Base-by-base conservation (phyloP, 345 rosid genomes). In the Citropsis articulata region DNA sequence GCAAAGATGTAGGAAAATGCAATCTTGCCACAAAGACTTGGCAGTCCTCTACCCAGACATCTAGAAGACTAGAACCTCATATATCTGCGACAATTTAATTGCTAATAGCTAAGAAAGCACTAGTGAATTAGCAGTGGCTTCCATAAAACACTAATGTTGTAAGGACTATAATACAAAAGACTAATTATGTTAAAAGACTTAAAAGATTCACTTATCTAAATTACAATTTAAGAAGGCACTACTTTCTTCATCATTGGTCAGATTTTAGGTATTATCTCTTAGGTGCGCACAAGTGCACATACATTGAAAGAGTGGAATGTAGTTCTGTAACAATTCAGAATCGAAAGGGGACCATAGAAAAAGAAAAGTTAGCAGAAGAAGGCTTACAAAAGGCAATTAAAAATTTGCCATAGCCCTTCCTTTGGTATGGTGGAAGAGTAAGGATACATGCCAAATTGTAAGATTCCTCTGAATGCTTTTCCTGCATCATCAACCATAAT, bases 391-490 rank as follows among this genome's bases (percentile, higher is more conserved):
- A 97, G 73, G 98, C 98, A 81, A 95, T 95, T 76, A 95, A 80
- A 82, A 92, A 95, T 83, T 95, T 95, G 2, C 99, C 99, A 69
- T 95, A 95, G 88, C 99, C 99, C 89, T 95, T 95, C 83, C 99
- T 93, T 84, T 95, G 99, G 79, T 95, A 95, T 35, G 97, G 98
- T 76, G 99, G 99, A 81, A 95, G 97, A 1, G 99, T 95, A 75
- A 93, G 93, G 78, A 96, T 96, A 82, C 98, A 94, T 57, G 99
- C 99, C 88, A 96, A 85, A 87, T 96, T 96, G 85, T 91, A 96
- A 14, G 99, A 90, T 83, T 96, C 99, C 84, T 96, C 98, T 0
- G 99, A 96, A 82, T 96, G 99, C 77, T 94, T 96, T 86, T 94
- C 99, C 98, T 94, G 94, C 81, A 87, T 73, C 74, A 71, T 10